These are phyloP conservation scores for Jimgerdemannia flammicorona DNA, from an alignment of 192 early-diverging fungal species.

Conservation along the genomic window DNA sequence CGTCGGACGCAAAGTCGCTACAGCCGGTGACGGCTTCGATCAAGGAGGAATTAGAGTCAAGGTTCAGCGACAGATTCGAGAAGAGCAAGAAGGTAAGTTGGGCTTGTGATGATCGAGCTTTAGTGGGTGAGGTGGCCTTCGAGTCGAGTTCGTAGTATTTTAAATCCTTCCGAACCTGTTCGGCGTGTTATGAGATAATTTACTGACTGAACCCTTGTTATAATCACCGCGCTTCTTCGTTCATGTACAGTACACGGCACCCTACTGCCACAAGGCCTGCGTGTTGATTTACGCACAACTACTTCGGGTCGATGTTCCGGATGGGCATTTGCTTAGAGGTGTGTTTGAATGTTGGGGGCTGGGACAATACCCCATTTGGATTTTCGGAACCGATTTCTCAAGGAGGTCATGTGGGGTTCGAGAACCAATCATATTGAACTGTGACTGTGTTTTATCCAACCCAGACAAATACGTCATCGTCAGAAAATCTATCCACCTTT, in stretches of 20 bases:
- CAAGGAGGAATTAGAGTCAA: conserved; percentile 49
- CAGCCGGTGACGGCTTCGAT: conserved; percentile 38
- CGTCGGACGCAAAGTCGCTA: conserved; percentile 42
- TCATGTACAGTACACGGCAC: too few species aligned
- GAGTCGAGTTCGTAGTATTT: too few species aligned
- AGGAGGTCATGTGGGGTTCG: too few species aligned
- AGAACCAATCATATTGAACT: too few species aligned
- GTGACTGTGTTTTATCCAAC: conserved; percentile 6
- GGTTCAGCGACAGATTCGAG: conserved; percentile 57
- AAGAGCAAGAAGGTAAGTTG: conserved; percentile 34
- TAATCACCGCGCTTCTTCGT: too few species aligned
- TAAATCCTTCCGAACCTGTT: conserved; percentile 5
- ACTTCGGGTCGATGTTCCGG: conserved; percentile 61
- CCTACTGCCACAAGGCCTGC: conserved; percentile 46
- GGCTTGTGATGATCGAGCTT: too few species aligned
- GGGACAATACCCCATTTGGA: too few species aligned
- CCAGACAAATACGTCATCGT: conserved; percentile 71
- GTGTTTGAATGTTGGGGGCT: too few species aligned
- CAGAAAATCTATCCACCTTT: conserved; percentile 65
- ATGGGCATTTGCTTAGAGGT: not conserved
- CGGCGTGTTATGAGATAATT: conserved; percentile 23
- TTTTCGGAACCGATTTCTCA: too few species aligned
- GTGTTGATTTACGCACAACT: conserved; percentile 85
- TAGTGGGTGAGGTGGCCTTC: too few species aligned
- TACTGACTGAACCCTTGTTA: too few species aligned